Base-by-base conservation (phyloP, 2,329 filamentous ascomycete genomes). In the Colletotrichum euphorbiae region DNA sequence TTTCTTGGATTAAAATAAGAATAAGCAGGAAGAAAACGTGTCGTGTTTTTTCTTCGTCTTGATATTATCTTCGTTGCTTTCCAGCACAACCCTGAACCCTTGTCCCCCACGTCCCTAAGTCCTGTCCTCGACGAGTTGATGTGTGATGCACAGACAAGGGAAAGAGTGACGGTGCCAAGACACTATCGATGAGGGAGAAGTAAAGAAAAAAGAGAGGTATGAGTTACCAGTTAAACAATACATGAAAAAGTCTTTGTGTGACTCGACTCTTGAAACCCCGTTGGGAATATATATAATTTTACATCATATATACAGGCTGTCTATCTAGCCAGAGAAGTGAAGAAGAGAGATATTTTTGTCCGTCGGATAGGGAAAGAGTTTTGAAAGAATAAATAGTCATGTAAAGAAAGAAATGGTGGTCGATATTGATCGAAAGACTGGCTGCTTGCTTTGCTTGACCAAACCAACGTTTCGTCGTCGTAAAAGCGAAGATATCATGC, bases 291-390 rank as follows among this genome's bases (percentile, higher is more conserved):
- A 71, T 71, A 71, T 73, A 72, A 72, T 70, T 57, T 67, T 50
- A 67, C 56, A 67, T 67, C 70, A 64, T 74, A 74, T 74, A 72
- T 72, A 74, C 73, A 74, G 71, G 71, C 72, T 69, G 74, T 70
- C 70, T 67, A 69, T 55, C 54, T 68, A 69, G 69, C 70, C 67
- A 67, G 64, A 67, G 64, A 69, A 67, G 56, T 61, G 68, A 61
- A 60, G 33, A 48, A 63, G 67, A 55, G 48, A 55, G 50, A 43
- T 24, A 12, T 42, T 66, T 68, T 58, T 50, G 50, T 62, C 24
- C 54, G 62, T 60, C 54, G 42, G 61, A 59, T 55, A 31, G 54
- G 61, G 48, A 46, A 61, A 33, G 58, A 52, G 66, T 69, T 59
- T 6, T 51, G 62, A 60, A n/a, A 42, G 65, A 65, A 12, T 58